Conservation (phyloP, 2,329 filamentous ascomycete species). For the Aspergillus ibericus region DNA sequence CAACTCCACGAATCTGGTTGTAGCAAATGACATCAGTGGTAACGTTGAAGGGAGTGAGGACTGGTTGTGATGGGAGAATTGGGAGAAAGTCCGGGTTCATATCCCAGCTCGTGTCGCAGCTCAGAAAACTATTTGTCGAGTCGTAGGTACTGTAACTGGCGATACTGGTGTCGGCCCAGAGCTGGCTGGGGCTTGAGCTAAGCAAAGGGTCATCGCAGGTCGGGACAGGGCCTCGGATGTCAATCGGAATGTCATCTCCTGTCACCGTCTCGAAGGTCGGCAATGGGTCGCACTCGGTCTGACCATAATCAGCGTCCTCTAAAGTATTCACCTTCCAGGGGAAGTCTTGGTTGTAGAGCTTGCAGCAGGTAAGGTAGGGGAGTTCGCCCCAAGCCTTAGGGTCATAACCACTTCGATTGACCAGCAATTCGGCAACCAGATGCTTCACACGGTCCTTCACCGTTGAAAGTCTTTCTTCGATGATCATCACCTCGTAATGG, state of each 20-base stretch:
- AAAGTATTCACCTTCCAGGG: conserved; percentile 4
- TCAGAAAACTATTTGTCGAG: too few relatives aligned
- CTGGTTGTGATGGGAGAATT: neutral
- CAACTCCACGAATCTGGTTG: neutral
- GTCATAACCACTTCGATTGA: conserved; percentile 36
- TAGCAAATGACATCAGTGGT: neutral
- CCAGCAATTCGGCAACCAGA: conserved; percentile 37
- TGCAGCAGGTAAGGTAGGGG: conserved; percentile 47
- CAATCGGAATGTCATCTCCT: too few relatives aligned
- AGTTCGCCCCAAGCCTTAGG: conserved; percentile 37
- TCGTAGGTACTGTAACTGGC: too few relatives aligned
- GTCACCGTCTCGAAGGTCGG: too few relatives aligned
- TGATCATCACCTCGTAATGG: conserved; percentile 24
- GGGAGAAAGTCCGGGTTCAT: too few relatives aligned
- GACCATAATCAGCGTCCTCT: neutral
- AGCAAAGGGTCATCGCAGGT: too few relatives aligned
- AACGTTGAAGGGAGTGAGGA: neutral
- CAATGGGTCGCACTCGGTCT: neutral
- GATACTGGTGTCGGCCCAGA: too few relatives aligned
- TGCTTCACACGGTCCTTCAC: conserved; percentile 43
- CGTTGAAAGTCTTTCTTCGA: conserved; percentile 31
- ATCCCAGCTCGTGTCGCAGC: too few relatives aligned
- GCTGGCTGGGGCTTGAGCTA: too few relatives aligned
- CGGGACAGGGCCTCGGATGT: too few relatives aligned
- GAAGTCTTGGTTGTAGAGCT: conserved; percentile 30